Evolutionary conservation across 495 filamentous ascomycete species (phyloP).

Genomic region (Trichodelitschia bisporula): DNA sequence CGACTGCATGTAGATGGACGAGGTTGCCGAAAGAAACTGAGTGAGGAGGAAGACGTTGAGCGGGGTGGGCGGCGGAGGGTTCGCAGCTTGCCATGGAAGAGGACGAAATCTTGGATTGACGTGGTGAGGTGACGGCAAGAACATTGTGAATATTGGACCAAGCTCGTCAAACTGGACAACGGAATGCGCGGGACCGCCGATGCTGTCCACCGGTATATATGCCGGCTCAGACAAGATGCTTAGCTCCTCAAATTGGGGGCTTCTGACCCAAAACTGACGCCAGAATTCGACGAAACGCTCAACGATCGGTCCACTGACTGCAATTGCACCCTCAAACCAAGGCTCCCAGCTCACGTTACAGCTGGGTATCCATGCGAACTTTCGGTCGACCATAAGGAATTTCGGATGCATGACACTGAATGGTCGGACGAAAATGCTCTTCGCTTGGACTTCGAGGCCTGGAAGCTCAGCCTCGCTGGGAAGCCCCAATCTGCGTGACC

Average conservation of each 20-base stretch:
- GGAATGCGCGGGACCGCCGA: not conserved
- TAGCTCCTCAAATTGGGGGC: not conserved
- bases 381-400: slow-evolving; percentile 42
- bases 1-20: slow-evolving; percentile 40
- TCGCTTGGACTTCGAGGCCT: slow-evolving; percentile 36
- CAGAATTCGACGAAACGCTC: slow-evolving; percentile 32
- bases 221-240: not conserved
- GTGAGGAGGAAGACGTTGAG: slow-evolving; percentile 36
- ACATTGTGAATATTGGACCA: slow-evolving; percentile 8
- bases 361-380: slow-evolving; percentile 33
- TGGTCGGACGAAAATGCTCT: slow-evolving; percentile 45
- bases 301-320: slow-evolving; percentile 30
- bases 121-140: slow-evolving; percentile 48
- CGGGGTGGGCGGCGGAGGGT: slow-evolving; percentile 32
- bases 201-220: not conserved
- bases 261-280: slow-evolving; percentile 23
- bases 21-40: slow-evolving; percentile 20
- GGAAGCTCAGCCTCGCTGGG: slow-evolving; percentile 24
- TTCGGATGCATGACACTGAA: slow-evolving; percentile 62
- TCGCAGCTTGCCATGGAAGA: slow-evolving; percentile 19
- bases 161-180: slow-evolving; percentile 1
- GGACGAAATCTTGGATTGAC: slow-evolving; percentile 27
- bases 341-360: slow-evolving; percentile 56
- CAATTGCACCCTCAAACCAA: slow-evolving; percentile 49
- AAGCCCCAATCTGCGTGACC: slow-evolving; percentile 31